Evolutionary conservation across 768 basidiomycete species (phyloP).

Genomic region (Boletus subparvulus): DNA sequence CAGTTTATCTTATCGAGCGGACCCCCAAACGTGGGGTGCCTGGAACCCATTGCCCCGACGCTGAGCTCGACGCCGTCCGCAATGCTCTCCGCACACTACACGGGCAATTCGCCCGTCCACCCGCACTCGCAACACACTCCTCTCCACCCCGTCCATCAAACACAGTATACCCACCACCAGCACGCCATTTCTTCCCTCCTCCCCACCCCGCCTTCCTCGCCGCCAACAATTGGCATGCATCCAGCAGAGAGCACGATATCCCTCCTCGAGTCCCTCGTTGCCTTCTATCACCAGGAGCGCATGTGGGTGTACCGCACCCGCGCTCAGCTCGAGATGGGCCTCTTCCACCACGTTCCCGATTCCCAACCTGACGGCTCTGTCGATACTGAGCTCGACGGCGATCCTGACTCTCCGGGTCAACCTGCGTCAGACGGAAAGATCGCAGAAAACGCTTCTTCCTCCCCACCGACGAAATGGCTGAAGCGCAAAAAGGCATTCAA

Average conservation of each 20-base stretch:
- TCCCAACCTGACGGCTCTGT: slow-evolving; percentile 4
- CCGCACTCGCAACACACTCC: slow-evolving; percentile 27
- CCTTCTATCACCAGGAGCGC: slow-evolving; percentile 69
- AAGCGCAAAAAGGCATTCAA: slow-evolving; percentile 62
- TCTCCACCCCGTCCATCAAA: slow-evolving; percentile 18
- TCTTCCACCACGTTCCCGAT: slow-evolving; percentile 22
- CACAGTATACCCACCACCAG: slow-evolving; percentile 23
- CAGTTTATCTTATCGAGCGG: slow-evolving; percentile 19
- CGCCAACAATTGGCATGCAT: slow-evolving; percentile 30
- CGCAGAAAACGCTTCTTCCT: slow-evolving; percentile 30
- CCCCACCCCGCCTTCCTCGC: slow-evolving; percentile 36
- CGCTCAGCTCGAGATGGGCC: slow-evolving; percentile 53
- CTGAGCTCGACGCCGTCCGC: slow-evolving; percentile 6
- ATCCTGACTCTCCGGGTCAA: slow-evolving; percentile 19
- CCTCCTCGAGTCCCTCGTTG: slow-evolving; percentile 62
- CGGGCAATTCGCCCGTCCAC: slow-evolving; percentile 17
- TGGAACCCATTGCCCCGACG: neutral
- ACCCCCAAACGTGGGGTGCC: slow-evolving; percentile 21
- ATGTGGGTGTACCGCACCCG: slow-evolving; percentile 71
- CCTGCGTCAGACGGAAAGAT: slow-evolving; percentile 29
- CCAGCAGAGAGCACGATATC: slow-evolving; percentile 49
- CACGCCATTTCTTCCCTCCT: slow-evolving; percentile 33
- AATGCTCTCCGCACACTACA: slow-evolving; percentile 72
- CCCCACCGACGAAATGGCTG: slow-evolving; percentile 42
- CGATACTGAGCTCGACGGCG: slow-evolving; percentile 20